Conservation (phyloP, 2,329 filamentous ascomycete genomes). For the Epichloe sylvatica region DNA sequence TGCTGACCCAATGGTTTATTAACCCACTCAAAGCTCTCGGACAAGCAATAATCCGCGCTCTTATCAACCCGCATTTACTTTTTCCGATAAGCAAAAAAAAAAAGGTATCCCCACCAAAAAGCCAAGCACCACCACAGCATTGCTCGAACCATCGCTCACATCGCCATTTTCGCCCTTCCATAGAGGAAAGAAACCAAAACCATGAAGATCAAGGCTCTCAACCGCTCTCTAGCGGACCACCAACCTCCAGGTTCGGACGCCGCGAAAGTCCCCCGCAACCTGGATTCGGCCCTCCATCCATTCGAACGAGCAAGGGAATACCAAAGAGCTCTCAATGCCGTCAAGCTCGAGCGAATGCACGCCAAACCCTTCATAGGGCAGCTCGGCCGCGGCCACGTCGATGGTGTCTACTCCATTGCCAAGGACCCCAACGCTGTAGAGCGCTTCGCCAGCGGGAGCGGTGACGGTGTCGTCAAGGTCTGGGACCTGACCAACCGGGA, state of each 20-base stretch:
- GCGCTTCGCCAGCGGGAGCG: conserved; percentile 67
- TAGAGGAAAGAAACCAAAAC: conserved; percentile 7
- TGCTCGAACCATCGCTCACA: background rate
- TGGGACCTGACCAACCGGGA: conserved; percentile 65
- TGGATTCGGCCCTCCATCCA: conserved; percentile 76
- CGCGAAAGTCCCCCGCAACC: conserved; percentile 49
- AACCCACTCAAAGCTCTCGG: conserved; percentile 7
- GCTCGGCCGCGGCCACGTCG: conserved; percentile 80
- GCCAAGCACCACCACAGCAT: background rate
- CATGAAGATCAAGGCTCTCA: conserved; percentile 53
- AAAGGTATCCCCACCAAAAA: conserved; percentile 2
- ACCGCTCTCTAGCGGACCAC: conserved; percentile 47
- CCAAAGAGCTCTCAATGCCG: conserved; percentile 51
- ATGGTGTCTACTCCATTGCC: conserved; percentile 67
- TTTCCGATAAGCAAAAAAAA: conserved; percentile 15
- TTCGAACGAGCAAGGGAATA: conserved; percentile 80
- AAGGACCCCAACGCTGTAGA: conserved; percentile 66
- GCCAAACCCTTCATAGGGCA: conserved; percentile 61
- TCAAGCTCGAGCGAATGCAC: conserved; percentile 90
- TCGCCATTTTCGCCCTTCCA: background rate
- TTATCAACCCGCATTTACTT: conserved; percentile 14
- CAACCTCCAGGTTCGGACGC: conserved; percentile 55
- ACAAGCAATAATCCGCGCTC: conserved; percentile 18
- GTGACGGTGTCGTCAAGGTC: conserved; percentile 87
- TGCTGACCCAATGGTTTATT: no score